phyloP scores from a whole-genome alignment of 306 rosid genomes.

The Ceratonia siliqua region DNA sequence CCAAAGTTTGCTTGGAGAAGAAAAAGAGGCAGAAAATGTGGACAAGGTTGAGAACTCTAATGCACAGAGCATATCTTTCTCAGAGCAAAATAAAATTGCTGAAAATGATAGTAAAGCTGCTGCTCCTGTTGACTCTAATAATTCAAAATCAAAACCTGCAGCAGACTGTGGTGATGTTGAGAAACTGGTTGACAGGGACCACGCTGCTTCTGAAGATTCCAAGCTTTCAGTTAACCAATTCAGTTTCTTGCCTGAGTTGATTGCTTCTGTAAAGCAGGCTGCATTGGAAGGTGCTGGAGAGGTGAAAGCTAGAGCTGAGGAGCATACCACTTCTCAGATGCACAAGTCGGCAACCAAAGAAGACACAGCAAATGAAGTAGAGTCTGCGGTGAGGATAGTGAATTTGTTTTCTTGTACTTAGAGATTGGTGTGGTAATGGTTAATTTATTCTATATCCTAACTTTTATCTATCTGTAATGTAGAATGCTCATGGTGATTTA shows the following conservation, averaged over 20 bases:
- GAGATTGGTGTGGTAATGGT: constrained; percentile 18
- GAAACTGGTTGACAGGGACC: constrained; percentile 46
- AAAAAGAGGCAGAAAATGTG: constrained; percentile 34
- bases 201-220: constrained; percentile 45
- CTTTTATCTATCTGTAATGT: constrained; percentile 36
- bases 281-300: constrained; percentile 69
- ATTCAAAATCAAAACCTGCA: constrained; percentile 41
- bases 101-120: constrained; percentile 33
- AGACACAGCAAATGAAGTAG: constrained; percentile 55
- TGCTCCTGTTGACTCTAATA: constrained; percentile 39
- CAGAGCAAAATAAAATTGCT: constrained; percentile 40
- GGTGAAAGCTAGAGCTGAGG: constrained; percentile 54
- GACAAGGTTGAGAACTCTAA: constrained; percentile 43
- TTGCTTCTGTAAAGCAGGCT: constrained; percentile 79
- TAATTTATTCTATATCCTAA: constrained; percentile 30
- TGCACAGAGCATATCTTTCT: constrained; percentile 37
- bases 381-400: constrained; percentile 58
- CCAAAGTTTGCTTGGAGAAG: constrained; percentile 42
- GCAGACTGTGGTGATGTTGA: constrained; percentile 40
- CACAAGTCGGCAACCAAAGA: constrained; percentile 43
- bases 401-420: constrained; percentile 16
- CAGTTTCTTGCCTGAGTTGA: constrained; percentile 78
- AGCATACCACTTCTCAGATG: constrained; percentile 36
- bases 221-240: constrained; percentile 52
- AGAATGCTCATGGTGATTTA: constrained; percentile 69